Percentiles rank a stretch among this genome's conserved stretches.
Conservation (phyloP, 768 basidiomycete genomes). For the Lentinus tigrinus region DNA sequence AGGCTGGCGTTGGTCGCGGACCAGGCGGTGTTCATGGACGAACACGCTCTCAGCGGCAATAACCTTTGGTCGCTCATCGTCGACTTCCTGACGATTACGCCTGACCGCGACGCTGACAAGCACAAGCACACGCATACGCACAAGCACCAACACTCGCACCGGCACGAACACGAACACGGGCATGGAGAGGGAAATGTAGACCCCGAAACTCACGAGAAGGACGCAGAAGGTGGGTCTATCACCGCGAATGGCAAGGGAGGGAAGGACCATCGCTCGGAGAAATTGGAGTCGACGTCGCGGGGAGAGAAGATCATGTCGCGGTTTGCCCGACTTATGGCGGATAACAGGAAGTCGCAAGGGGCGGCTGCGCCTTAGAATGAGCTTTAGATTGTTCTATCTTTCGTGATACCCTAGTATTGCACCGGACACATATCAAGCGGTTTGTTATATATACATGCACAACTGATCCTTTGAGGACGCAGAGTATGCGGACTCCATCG, state of each 20-base stretch:
- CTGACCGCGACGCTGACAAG: constrained; percentile 36
- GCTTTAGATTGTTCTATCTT: background rate
- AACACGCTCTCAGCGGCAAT: constrained; percentile 60
- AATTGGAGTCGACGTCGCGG: background rate
- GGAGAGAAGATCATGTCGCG: constrained; percentile 19
- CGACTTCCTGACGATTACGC: constrained; percentile 57
- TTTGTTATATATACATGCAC: no score
- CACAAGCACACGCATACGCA: constrained; percentile 4
- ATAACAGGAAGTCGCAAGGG: constrained; percentile 14
- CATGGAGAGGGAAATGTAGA: background rate
- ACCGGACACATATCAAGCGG: no score
- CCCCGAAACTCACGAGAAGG: background rate
- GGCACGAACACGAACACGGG: no score
- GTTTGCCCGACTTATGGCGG: constrained; percentile 21
- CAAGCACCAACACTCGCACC: no score
- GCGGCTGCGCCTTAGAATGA: background rate
- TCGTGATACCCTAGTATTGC: no score
- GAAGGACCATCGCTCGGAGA: background rate
- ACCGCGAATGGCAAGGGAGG: background rate
- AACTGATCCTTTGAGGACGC: no score
- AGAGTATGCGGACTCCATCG: no score
- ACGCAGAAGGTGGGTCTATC: background rate
- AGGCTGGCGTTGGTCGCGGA: constrained; percentile 74
- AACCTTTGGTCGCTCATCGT: constrained; percentile 69
- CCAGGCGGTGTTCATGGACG: constrained; percentile 56